Base-by-base conservation (phyloP, 306 rosid genomes). In the Leucaena leucocephala region DNA sequence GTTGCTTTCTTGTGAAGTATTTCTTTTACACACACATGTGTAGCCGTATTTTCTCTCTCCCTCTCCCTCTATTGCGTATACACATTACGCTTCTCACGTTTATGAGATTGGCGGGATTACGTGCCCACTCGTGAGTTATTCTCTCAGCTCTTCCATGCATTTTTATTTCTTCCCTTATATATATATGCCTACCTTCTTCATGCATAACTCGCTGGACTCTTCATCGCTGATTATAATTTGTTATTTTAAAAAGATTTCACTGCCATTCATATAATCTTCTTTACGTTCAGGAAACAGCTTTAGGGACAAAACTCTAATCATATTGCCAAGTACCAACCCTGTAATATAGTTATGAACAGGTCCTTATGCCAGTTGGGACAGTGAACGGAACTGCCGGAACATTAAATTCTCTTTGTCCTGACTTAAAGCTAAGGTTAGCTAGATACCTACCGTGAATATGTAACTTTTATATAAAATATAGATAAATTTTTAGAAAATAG, bases 11-110 rank as follows among this genome's bases (percentile, higher is more conserved):
- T 97, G 98, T 94, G 98, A 94, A 86, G 94, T 84, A 84, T 68
- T 79, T 27, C 82, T 86, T 74, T 72, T 52, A 78, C 80, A 14
- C 69, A 62, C 35, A 17, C 63, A 46, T 39, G 77, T 58, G 63
- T 62, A 54, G 72, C 44, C 78, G 50, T 83, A 72, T 78, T 2
- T 72, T 27, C 27, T 1, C 27, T 27, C 27, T 74, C 81, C 1
- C 80, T 66, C 78, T 69, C 82, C 71, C 65, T 65, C 78, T 59
- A 73, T 77, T 65, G 72, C 72, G 66, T 79, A 69, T 82, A 82
- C 82, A 74, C 89, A 82, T 88, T 93, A 94, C 97, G 91, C 90
- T 91, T 92, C 93, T 91, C 91, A 92, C 92, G 93, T 68, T 92
- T 92, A 94, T 90, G 86, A 92, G 61, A 63, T 89, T 88, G 90